Base-by-base conservation (phyloP, 768 basidiomycete species). In the Coprinopsis cinerea region DNA sequence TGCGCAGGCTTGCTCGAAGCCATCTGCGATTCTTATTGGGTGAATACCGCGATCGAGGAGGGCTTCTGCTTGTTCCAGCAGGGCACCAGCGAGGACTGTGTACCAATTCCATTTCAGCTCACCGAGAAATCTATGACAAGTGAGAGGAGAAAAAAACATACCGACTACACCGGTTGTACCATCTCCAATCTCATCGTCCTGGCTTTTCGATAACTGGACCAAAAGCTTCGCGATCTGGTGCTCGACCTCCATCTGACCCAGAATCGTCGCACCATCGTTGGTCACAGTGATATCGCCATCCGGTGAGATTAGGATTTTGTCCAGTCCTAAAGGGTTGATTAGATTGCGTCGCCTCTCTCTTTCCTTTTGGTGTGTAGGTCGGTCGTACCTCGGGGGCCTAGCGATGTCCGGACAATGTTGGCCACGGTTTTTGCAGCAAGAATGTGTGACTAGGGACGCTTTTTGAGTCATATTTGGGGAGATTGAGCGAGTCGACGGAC, bases 201-300 rank as follows among this genome's bases (percentile, higher is more conserved):
- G 96, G 64, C 89, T 92, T 74, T 94, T 95, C 15, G 92, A 94
- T 35, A 98, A 76, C 62, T 97, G 89, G 1, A 99, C 96, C 27
- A 99, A 79, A 39, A 99, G 79, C 70, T 96, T 99, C 52, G 96
- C 96, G 61, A 99, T 95, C 72, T 95, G 95, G 64, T 99, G 95
- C 61, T 98, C 95, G 45, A 98, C 94, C 67, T 96, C 92, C 93
- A 99, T 97, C 73, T 97, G 95, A 20, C 92, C 82, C 49, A 99
- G 75, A 58, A 99, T 99, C 20, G 96, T 99, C 4, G 96, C 96
- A 44, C 96, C 96, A 68, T 99, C 96, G 69, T 99, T 99, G 13
- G 96, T 98, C 30, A 98, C 95, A 26, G 94, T 98, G 61, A 99
- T 98, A 60, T 99, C 96, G 43, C 96, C 96, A 73, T 98, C 96